These are phyloP conservation scores for Fusarium sp. DNA, from an alignment of 2,329 filamentous ascomycete genomes.

Conservation along the genomic window DNA sequence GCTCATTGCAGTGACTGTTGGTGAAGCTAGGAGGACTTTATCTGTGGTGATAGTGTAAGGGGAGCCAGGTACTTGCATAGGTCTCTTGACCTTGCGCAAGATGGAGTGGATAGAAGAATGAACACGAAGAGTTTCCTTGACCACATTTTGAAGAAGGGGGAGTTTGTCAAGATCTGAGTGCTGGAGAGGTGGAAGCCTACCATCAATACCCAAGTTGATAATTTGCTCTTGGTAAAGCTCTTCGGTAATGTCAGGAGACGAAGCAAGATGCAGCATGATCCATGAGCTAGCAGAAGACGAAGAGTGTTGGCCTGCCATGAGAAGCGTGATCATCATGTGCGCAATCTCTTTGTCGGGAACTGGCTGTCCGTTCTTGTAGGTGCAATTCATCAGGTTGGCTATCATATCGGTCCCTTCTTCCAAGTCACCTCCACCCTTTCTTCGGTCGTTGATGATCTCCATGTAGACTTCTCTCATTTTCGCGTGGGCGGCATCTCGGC, in stretches of 20 bases:
- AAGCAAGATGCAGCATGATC: slow-evolving; percentile 82
- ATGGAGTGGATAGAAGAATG: slow-evolving; percentile 82
- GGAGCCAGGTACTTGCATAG: slow-evolving; percentile 71
- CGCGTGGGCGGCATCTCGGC: slow-evolving; percentile 77
- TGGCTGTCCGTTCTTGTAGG: slow-evolving; percentile 79
- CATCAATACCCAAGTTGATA: slow-evolving; percentile 62
- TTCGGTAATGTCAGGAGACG: slow-evolving; percentile 77
- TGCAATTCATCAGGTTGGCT: slow-evolving; percentile 82
- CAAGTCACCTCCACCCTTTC: slow-evolving; percentile 60
- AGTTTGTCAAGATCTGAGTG: slow-evolving; percentile 73
- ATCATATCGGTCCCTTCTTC: slow-evolving; percentile 77
- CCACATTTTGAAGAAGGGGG: slow-evolving; percentile 72
- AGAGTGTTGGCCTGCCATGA: slow-evolving; percentile 89
- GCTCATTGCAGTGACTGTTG: slow-evolving; percentile 60
- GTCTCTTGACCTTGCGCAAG: slow-evolving; percentile 79
- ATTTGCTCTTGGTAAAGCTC: slow-evolving; percentile 79
- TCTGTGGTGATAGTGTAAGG: slow-evolving; percentile 71
- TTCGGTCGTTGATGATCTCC: slow-evolving; percentile 77
- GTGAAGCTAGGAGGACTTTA: slow-evolving; percentile 61
- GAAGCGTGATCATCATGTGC: slow-evolving; percentile 88
- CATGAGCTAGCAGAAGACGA: slow-evolving; percentile 83
- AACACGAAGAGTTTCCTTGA: slow-evolving; percentile 80
- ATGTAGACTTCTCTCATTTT: slow-evolving; percentile 81
- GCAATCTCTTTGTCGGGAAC: slow-evolving; percentile 83
- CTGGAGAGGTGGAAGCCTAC: slow-evolving; percentile 68